Base-by-base conservation (phyloP, 2,329 filamentous ascomycete genomes). In the Neonectria sp. region DNA sequence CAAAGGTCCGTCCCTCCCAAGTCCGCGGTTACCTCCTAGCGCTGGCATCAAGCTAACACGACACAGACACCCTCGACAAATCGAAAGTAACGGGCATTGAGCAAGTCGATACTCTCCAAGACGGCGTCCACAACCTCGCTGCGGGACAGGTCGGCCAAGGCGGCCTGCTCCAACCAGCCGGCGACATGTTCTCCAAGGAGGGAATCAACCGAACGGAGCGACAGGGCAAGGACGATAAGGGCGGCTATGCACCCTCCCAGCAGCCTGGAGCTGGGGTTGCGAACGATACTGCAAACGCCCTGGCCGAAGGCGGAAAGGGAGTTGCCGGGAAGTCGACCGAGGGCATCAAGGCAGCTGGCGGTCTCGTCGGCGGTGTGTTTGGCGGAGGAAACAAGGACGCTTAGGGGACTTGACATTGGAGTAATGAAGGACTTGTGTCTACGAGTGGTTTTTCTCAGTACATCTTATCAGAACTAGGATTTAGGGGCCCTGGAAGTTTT, bases 21-120 rank as follows among this genome's bases (percentile, higher is more conserved):
- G 21, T 21, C 21, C 21, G 21, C 27, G 17, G 11, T 17, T 27
- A 27, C 15, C 6, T 6, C 8, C 25, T 3, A 27, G 11, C 1
- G 2, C 13, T 3, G 15, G 21, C 21, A 1, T 6, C 4, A 1
- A 29, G 21, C 72, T 75, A 55, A 76, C 61, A 51, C 21, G 13
- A 1, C 0, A 7, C 35, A 93, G 91, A 92, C 67, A 85, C 87
- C 69, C 89, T 94, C 68, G 84, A 87, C 82, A 90, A 93, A 79
- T 87, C 90, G 69, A 94, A 94, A 79, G 81, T 94, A 46, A 93
- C 91, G 12, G 89, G 89, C 78, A 78, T 92, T 76, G 79, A 88
- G 21, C 90, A 92, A 78, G 86, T 93, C 81, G 89, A 93, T 81
- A 89, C 83, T 49, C 84, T 93, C 40, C 91, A 94, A 80, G 91